A percentile compares a stretch with the other conserved stretches of the same genome.
Evolutionary conservation across 1,284 basidiomycete species (phyloP).

Genomic region (Schizophyllum amplum): DNA sequence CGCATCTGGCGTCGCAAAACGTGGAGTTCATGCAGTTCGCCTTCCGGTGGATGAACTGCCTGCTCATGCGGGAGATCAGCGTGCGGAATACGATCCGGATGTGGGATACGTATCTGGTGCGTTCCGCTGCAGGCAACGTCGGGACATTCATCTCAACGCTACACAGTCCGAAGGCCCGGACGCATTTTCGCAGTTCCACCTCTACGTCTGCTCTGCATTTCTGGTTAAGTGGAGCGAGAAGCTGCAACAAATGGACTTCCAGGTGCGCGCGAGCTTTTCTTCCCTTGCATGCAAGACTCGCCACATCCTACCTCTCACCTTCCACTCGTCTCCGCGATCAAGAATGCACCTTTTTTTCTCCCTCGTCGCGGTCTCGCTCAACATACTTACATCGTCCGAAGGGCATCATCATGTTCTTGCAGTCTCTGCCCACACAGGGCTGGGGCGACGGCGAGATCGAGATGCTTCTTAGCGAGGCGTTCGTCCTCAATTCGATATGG

Average conservation of each 20-base stretch:
- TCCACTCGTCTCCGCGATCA: neutral
- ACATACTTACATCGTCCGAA: conserved; percentile 23
- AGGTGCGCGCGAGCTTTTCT: conserved; percentile 57
- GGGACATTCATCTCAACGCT: conserved; percentile 3
- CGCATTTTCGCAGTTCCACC: conserved; percentile 93
- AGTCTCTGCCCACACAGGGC: conserved; percentile 88
- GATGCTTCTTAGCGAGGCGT: conserved; percentile 91
- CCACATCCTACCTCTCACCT: neutral
- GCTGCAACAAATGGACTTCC: conserved; percentile 91
- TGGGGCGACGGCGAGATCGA: conserved; percentile 97
- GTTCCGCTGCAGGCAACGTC: conserved; percentile 20
- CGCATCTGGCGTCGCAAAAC: conserved; percentile 81
- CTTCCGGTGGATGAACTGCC: conserved; percentile 98
- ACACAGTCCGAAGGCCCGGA: conserved; percentile 86
- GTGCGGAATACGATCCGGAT: conserved; percentile 93
- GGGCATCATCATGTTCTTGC: conserved; percentile 99
- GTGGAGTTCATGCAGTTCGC: conserved; percentile 99
- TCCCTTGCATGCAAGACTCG: too few relatives aligned
- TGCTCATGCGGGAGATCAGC: conserved; percentile 93
- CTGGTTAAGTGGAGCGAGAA: conserved; percentile 89
- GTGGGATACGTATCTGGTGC: conserved; percentile 97
- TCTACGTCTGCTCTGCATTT: conserved; percentile 95
- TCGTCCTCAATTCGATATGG: conserved; percentile 91
- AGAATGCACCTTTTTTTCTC: neutral
- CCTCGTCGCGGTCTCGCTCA: neutral